Percentiles rank a stretch among this genome's conserved stretches.
Conservation (phyloP, 495 filamentous ascomycete species). For the Lophium mytilinum region DNA sequence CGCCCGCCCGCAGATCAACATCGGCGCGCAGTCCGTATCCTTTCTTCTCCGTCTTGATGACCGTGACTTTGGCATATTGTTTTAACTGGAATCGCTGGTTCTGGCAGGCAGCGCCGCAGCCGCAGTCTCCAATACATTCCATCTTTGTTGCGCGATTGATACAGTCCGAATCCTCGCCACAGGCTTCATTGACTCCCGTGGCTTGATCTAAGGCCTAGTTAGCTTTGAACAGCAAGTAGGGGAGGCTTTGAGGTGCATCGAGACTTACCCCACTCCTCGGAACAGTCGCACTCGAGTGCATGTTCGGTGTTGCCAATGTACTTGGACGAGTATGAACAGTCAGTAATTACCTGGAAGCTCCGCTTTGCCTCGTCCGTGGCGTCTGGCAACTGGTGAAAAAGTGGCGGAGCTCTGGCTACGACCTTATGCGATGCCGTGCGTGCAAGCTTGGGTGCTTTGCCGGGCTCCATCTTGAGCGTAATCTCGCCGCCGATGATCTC, state of each 20-base stretch:
- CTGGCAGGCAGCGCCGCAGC: constrained; percentile 79
- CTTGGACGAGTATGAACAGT: constrained; percentile 83
- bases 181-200: constrained; percentile 65
- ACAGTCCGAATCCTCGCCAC: constrained; percentile 94
- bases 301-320: constrained; percentile 85
- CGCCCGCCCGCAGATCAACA: constrained; percentile 61
- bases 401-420: constrained; percentile 46
- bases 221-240: constrained; percentile 14
- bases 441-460: constrained; percentile 62
- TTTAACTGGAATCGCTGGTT: constrained; percentile 92
- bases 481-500: constrained; percentile 49
- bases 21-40: constrained; percentile 86
- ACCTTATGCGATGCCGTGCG: constrained; percentile 69
- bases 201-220: constrained; percentile 46
- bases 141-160: constrained; percentile 98
- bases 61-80: constrained; percentile 82
- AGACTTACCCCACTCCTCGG: constrained; percentile 89
- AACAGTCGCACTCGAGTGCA: constrained; percentile 91
- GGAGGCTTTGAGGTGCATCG: constrained; percentile 27
- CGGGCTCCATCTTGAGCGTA: constrained; percentile 55
- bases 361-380: constrained; percentile 64
- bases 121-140: constrained; percentile 82
- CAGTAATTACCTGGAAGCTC: constrained; percentile 71
- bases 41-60: constrained; percentile 97
- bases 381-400: constrained; percentile 64